A percentile compares a stretch with the other conserved stretches of the same genome.
Conservation (phyloP, 2,329 filamentous ascomycete species). For the Botrytis fabae region DNA sequence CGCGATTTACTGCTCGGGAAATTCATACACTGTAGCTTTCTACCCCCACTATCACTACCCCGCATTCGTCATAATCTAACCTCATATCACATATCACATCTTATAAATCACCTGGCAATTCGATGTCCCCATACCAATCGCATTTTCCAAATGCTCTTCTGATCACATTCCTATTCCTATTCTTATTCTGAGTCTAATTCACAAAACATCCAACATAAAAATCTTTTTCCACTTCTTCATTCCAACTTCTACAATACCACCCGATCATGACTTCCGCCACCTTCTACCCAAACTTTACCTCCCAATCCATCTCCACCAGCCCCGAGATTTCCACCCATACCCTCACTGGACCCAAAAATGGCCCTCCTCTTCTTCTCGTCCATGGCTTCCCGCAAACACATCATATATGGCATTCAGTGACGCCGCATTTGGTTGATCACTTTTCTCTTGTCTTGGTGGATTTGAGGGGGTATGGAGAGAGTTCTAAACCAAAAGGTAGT, state of each 20-base stretch:
- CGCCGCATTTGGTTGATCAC: constrained; percentile 42
- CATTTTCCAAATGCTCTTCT: neutral
- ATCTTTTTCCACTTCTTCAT: neutral
- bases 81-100: neutral
- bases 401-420: constrained; percentile 53
- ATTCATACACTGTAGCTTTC: neutral
- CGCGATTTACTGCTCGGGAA: neutral
- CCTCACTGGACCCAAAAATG: neutral
- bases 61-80: constrained; percentile 1
- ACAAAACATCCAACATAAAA: no score
- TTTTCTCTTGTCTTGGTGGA: constrained; percentile 51
- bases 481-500: constrained; percentile 46
- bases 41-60: neutral
- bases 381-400: constrained; percentile 56
- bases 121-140: neutral
- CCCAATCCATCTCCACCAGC: neutral
- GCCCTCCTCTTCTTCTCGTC: constrained; percentile 49
- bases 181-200: no score
- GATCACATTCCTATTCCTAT: neutral
- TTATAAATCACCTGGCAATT: neutral
- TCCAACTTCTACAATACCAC: neutral
- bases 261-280: neutral
- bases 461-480: constrained; percentile 53
- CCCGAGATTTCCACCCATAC: neutral
- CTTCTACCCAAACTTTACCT: constrained; percentile 5